Evolutionary conservation across 441 rosid genomes (phyloP), one percentile per base, ranked within the genome.

Genomic region (Lepidium campestre): DNA sequence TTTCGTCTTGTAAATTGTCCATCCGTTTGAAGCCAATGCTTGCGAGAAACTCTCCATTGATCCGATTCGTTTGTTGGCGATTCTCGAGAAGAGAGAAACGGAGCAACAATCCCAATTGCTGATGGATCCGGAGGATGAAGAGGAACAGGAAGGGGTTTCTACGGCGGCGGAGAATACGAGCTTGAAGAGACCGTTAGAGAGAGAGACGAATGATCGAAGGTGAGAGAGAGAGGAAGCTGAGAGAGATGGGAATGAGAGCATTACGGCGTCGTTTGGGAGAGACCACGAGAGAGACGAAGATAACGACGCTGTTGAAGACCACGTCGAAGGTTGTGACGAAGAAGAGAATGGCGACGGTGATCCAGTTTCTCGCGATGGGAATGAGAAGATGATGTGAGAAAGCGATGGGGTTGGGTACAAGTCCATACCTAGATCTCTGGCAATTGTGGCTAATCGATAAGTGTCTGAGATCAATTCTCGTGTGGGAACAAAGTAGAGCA

Each of bases 31-130:
- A 11, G 93, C 84, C 64, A 86, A 72, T 19, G 77, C 83, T 34
- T 79, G 78, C 23, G 80, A 80, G 36, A 86, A 86, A 20, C 78
- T 78, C 49, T 86, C 88, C 92, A 85, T 86, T 3, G 89, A 62
- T 12, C 72, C 82, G 17, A 86, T 80, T 50, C 85, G 72, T 11
- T 66, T 76, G 62, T 67, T 75, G 4, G 78, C 78, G 36, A 82
- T 45, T 57, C 85, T 47, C 1, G 84, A 83, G 58, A 77, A 77
- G 59, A 86, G 85, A 35, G 92, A 83, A 40, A 80, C 69, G 3
- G 92, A 85, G 79, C 89, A 83, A 75, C 92, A 86, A 60, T 86
- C 75, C 92, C 92, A 86, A 71, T 83, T 75, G 41, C 85, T 74
- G 1, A 44, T 23, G 19, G 72, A 67, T 37, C 58, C 58, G 19